Base-by-base conservation (phyloP, 331 rosid species). In the Pyracantha coccinea region DNA sequence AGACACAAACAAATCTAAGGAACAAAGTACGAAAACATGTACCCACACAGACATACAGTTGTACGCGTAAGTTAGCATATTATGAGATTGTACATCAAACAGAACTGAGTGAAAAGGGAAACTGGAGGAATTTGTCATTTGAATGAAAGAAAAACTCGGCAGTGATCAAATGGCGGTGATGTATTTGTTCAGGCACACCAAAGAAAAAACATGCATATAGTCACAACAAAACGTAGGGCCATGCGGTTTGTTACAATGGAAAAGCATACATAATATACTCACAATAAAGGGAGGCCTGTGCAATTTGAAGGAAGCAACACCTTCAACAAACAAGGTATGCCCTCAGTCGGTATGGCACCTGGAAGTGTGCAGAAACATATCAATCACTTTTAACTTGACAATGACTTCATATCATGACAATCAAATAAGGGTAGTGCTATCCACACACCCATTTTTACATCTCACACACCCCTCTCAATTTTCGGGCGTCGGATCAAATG, bases 291-390 rank as follows among this genome's bases (percentile, higher is more conserved):
- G 58, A 93, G 83, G 63, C 97, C 98, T 53, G 79, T 74, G 85
- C 98, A 93, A 76, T 78, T 87, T 73, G 90, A 75, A 54, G 98
- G 88, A 82, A 93, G 94, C 78, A 91, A 79, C 71, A 93, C 91
- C 87, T 87, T 91, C 88, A 91, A 86, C 85, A 93, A 81, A 83
- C 96, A 91, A 73, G 98, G 98, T 81, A 93, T 91, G 78, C 97
- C 98, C 76, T 91, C 98, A 0, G 93, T 93, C 21, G 90, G 96
- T 78, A 91, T 91, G 81, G 93, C 93, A 82, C 97, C 97, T 93
- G 77, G 73, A 66, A 81, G 58, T 7, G 79, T 33, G 61, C 60
- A 38, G 62, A 61, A 80, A 66, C 15, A 55, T 20, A 29, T 68
- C 68, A 57, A 59, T 66, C 77, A 28, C n/a, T 68, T 64, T n/a